Conservation (phyloP, 768 basidiomycete genomes). For the Lactifluus subvellereus region DNA sequence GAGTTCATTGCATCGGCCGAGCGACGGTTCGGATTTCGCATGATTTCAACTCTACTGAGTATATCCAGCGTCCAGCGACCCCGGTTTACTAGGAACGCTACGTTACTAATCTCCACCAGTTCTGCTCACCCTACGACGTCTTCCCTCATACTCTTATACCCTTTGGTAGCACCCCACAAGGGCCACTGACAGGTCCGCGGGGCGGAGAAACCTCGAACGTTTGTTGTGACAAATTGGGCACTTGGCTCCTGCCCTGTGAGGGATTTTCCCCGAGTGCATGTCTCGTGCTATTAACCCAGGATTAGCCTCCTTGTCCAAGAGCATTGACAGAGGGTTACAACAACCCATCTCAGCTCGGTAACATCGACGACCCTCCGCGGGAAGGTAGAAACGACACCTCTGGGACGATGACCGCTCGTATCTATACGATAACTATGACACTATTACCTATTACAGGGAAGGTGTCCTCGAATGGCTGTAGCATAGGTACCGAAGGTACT, state of each 20-base stretch:
- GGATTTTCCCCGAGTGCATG: not conserved
- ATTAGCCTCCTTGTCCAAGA: not conserved
- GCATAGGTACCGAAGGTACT: slow-evolving; percentile 1
- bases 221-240: not conserved
- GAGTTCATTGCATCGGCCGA: slow-evolving; percentile 8
- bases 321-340: not conserved
- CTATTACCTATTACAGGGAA: not conserved
- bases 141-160: not conserved
- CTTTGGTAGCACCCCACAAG: not conserved
- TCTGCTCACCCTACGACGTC: not conserved
- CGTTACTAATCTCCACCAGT: not conserved
- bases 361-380: not conserved
- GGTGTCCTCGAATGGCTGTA: not conserved
- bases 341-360: slow-evolving; percentile 2
- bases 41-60: not conserved
- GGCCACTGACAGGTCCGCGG: slow-evolving; percentile 13
- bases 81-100: not conserved
- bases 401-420: not conserved
- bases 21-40: not conserved
- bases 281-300: not conserved
- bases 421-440: not conserved
- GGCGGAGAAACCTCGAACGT: slow-evolving; percentile 16
- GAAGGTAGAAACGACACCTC: not conserved
- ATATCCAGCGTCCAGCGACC: not conserved
- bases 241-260: slow-evolving; percentile 1